Percentiles rank a stretch among this genome's conserved stretches.
Conservation (phyloP, 441 rosid species). For the Bocquillonia castaneifolia region DNA sequence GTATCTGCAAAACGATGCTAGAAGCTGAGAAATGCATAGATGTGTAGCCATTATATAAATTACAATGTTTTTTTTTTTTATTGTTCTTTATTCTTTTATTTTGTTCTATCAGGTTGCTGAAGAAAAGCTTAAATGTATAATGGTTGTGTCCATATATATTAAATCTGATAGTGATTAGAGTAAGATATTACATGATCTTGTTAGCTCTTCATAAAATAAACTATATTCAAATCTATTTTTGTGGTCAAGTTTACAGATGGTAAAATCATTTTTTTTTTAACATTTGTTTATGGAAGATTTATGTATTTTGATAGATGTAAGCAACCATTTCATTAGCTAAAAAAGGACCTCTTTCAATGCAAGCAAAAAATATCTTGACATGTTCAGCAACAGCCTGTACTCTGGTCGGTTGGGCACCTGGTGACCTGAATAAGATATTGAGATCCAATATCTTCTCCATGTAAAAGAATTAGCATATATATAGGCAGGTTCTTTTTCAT, state of each 20-base stretch:
- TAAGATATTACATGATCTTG: background rate
- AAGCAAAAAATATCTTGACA: too few relatives aligned
- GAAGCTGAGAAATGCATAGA: slow-evolving; percentile 7
- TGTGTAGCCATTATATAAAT: slow-evolving; percentile 8
- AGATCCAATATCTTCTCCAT: too few relatives aligned
- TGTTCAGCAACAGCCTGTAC: too few relatives aligned
- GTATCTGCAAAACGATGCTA: background rate
- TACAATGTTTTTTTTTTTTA: background rate
- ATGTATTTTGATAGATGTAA: too few relatives aligned
- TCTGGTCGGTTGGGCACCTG: too few relatives aligned
- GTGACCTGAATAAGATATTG: too few relatives aligned
- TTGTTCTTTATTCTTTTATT: slow-evolving; percentile 30
- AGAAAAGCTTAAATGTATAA: slow-evolving; percentile 12
- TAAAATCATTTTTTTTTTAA: background rate
- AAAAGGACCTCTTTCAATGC: background rate
- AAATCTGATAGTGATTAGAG: background rate
- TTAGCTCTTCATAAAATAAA: background rate
- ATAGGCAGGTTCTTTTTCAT: too few relatives aligned
- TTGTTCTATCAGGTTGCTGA: slow-evolving; percentile 14
- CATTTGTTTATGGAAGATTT: too few relatives aligned
- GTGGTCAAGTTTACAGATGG: background rate
- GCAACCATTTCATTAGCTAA: too few relatives aligned
- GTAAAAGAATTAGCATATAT: too few relatives aligned
- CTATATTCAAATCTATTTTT: background rate
- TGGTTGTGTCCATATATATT: slow-evolving; percentile 8